Evolutionary conservation across 768 basidiomycete genomes (phyloP).

Genomic region (Tylopilus balloui): DNA sequence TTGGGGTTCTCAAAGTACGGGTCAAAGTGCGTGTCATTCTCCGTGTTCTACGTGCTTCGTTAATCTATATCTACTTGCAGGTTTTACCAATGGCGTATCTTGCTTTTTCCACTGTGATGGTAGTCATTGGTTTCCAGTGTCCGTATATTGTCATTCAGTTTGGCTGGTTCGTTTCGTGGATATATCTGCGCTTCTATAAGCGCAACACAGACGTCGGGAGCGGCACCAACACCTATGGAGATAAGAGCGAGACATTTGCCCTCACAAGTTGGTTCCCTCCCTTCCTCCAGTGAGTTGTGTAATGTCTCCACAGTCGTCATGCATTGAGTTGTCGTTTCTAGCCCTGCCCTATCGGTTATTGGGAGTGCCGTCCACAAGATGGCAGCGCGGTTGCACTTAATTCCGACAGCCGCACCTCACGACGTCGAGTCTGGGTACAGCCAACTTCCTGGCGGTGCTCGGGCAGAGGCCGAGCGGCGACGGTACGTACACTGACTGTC

Average conservation of each 20-base stretch:
- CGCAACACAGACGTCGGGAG: conserved; percentile 65
- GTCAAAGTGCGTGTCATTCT: conserved; percentile 66
- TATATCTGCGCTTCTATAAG: conserved; percentile 97
- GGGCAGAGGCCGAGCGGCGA: conserved; percentile 95
- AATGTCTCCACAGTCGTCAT: not conserved
- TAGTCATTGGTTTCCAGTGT: conserved; percentile 77
- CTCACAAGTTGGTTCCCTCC: conserved; percentile 97
- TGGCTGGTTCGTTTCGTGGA: conserved; percentile 96
- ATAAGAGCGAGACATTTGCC: conserved; percentile 94
- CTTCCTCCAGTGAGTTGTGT: conserved; percentile 72
- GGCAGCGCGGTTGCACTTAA: conserved; percentile 67
- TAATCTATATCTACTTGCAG: conserved; percentile 39
- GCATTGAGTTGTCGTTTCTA: conserved; percentile 28
- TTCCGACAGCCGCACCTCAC: conserved; percentile 50
- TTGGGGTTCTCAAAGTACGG: conserved; percentile 77
- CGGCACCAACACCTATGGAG: conserved; percentile 75
- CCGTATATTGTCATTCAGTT: conserved; percentile 96
- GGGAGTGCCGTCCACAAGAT: conserved; percentile 65
- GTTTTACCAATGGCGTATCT: conserved; percentile 92
- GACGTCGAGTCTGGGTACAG: conserved; percentile 77
- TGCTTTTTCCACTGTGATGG: conserved; percentile 82
- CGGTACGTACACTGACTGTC: conserved; percentile 47
- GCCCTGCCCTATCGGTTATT: conserved; percentile 64
- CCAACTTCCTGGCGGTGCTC: conserved; percentile 78
- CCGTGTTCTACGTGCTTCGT: not conserved